These are phyloP conservation scores for Huiozyma naganishii DNA, from an alignment of 805 yeast species.

Conservation along the genomic window DNA sequence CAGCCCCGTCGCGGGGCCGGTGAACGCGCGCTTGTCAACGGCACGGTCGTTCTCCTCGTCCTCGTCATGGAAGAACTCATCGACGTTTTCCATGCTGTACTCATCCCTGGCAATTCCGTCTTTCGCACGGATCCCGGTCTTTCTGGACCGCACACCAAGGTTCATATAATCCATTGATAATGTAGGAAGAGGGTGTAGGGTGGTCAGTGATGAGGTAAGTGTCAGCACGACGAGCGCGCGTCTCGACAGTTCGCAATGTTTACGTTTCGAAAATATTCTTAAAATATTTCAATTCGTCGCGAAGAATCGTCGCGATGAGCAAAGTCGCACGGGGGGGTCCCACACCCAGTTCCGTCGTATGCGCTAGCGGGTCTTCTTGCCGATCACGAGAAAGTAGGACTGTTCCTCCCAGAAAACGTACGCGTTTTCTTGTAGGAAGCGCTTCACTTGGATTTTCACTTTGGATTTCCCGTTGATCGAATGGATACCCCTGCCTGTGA, in stretches of 20 bases:
- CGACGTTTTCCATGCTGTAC: conserved; percentile 28
- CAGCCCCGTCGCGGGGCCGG: conserved; percentile 10
- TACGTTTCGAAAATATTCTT: too few relatives aligned
- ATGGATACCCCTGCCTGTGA: conserved; percentile 68
- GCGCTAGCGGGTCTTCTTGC: conserved; percentile 22
- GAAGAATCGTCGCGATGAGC: too few relatives aligned
- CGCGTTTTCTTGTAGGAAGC: conserved; percentile 27
- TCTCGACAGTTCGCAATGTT: too few relatives aligned
- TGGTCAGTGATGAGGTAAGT: too few relatives aligned
- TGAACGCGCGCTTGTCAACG: neutral
- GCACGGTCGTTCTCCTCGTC: conserved; percentile 3
- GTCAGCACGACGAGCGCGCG: too few relatives aligned
- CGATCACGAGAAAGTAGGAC: conserved; percentile 35
- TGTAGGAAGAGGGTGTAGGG: neutral
- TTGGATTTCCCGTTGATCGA: conserved; percentile 46
- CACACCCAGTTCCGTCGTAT: neutral
- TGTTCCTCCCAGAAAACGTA: conserved; percentile 39
- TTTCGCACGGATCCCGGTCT: conserved; percentile 38
- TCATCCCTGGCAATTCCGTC: conserved; percentile 11
- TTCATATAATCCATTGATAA: conserved; percentile 33
- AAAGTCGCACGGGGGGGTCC: neutral
- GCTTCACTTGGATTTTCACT: conserved; percentile 35
- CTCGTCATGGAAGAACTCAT: conserved; percentile 58
- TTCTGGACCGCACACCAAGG: conserved; percentile 51
- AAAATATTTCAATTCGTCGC: too few relatives aligned